phyloP scores from a whole-genome alignment of 2,329 filamentous ascomycete genomes.

The Ophiostoma ips region DNA sequence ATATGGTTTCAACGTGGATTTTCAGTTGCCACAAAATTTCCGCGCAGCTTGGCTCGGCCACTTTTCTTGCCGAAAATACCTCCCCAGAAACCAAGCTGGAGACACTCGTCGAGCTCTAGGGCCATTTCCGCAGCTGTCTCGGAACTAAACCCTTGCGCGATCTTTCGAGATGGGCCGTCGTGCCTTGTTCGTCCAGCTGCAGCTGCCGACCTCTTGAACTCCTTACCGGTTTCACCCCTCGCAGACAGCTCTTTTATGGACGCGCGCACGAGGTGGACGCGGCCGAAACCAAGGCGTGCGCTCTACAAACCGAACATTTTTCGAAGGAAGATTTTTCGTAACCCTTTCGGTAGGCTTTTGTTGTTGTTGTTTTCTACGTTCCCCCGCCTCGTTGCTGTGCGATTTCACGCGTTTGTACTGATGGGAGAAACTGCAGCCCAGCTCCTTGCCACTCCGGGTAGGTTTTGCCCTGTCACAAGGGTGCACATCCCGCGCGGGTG shows the following conservation, averaged over 20 bases:
- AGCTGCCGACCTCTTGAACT: no score
- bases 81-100: no score
- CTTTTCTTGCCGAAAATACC: no score
- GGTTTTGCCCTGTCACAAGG: conserved; percentile 11
- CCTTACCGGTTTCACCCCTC: conserved; percentile 39
- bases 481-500: conserved; percentile 31
- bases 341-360: conserved; percentile 42
- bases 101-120: no score
- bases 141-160: no score
- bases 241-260: conserved; percentile 37
- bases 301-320: conserved; percentile 24
- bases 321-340: conserved; percentile 43
- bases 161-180: neutral
- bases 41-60: no score
- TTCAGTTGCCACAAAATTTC: no score
- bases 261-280: conserved; percentile 28
- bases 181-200: neutral
- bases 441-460: conserved; percentile 8
- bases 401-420: neutral
- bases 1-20: no score
- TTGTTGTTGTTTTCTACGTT: neutral
- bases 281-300: conserved; percentile 23
- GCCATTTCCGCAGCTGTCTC: no score
- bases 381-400: no score
- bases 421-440: conserved; percentile 30